These are phyloP conservation scores for Trametes versicolor DNA, from an alignment of 1,284 basidiomycete species.

Conservation along the genomic window DNA sequence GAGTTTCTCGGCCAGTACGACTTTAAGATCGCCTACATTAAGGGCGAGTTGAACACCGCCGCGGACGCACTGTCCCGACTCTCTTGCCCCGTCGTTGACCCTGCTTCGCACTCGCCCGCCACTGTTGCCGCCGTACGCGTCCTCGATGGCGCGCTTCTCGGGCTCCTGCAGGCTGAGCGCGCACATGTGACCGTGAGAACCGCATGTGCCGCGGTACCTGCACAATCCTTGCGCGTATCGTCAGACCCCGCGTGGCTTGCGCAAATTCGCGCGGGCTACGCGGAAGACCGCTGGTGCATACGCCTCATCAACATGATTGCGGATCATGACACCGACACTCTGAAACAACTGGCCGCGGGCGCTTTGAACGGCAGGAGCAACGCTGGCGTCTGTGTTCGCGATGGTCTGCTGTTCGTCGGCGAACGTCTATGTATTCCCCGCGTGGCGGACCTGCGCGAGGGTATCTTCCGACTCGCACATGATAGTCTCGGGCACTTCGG, in stretches of 20 bases:
- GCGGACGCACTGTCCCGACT: not conserved
- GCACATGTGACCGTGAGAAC: not conserved
- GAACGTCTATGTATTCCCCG: not conserved
- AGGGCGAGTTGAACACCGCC: not conserved
- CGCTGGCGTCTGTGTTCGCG: not conserved
- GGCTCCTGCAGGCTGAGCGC: too few relatives aligned
- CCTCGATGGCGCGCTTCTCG: too few relatives aligned
- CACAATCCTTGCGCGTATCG: not conserved
- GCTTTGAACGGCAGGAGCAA: not conserved
- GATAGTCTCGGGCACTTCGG: not conserved
- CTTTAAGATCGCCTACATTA: conserved; percentile 36
- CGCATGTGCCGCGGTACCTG: too few relatives aligned
- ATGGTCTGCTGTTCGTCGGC: not conserved
- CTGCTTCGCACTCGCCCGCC: too few relatives aligned
- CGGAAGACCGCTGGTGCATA: not conserved
- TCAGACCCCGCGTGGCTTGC: not conserved
- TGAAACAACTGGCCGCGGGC: not conserved
- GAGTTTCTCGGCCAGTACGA: conserved; percentile 50
- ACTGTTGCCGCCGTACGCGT: too few relatives aligned
- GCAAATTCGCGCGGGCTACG: not conserved
- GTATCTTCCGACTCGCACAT: not conserved
- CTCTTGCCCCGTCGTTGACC: not conserved
- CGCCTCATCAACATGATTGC: not conserved
- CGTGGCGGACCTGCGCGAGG: not conserved
- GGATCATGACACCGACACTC: not conserved